A percentile compares a stretch with the other conserved stretches of the same genome.
These are phyloP conservation scores for Casaregolazyma lundiana DNA, from an alignment of 1,139 yeast species.

Conservation along the genomic window DNA sequence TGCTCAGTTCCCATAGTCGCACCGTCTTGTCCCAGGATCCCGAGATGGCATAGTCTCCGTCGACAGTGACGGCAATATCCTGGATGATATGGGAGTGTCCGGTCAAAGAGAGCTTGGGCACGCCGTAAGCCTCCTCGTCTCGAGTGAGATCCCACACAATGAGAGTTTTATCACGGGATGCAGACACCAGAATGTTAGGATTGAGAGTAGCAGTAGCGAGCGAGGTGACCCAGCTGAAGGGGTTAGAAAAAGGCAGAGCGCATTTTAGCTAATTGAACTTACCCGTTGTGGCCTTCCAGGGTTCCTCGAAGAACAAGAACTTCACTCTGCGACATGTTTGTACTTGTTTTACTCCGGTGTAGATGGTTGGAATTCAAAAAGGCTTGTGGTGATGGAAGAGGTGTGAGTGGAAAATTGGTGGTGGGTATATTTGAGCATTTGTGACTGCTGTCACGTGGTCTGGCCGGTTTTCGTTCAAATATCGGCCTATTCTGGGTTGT, in stretches of 20 bases:
- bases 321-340: slow-evolving; percentile 45
- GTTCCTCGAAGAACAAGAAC: slow-evolving; percentile 99
- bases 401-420: slow-evolving; percentile 2
- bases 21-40: slow-evolving; percentile 99
- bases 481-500: too few species aligned
- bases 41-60: slow-evolving; percentile 96
- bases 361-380: slow-evolving; percentile 4
- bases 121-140: slow-evolving; percentile 96
- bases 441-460: too few species aligned
- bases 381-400: slow-evolving; percentile 1
- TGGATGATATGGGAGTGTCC: slow-evolving; percentile 99
- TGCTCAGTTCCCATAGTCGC: slow-evolving; percentile 96
- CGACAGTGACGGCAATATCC: slow-evolving; percentile 97
- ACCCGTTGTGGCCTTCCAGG: slow-evolving; percentile 65
- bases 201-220: slow-evolving; percentile 97
- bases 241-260: neutral
- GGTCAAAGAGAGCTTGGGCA: slow-evolving; percentile 93
- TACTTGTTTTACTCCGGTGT: slow-evolving; percentile 1
- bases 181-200: slow-evolving; percentile 97
- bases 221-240: slow-evolving; percentile 83
- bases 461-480: too few species aligned
- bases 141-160: slow-evolving; percentile 99
- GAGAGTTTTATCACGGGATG: slow-evolving; percentile 98
- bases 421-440: neutral
- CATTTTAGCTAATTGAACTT: neutral